These are phyloP conservation scores for Trichoderma erinaceum DNA, from an alignment of 495 filamentous ascomycete genomes.

Conservation along the genomic window DNA sequence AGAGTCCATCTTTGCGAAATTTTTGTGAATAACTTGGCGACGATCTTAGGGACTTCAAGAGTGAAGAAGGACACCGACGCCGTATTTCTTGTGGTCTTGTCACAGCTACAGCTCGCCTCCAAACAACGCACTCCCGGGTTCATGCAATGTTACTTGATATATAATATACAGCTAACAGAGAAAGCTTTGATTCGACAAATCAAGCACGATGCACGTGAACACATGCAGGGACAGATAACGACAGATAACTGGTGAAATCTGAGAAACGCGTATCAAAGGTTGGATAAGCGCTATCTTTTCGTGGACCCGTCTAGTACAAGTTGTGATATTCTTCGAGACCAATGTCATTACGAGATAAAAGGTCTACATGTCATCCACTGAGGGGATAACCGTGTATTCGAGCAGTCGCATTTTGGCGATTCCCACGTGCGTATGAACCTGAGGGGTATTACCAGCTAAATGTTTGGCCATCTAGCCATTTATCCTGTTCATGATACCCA, in stretches of 20 bases:
- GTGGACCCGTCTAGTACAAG: neutral
- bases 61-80: neutral
- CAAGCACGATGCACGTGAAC: neutral
- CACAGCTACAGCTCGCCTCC: neutral
- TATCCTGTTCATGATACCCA: neutral
- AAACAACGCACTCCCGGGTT: neutral
- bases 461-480: neutral
- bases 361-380: neutral
- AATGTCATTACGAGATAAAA: neutral
- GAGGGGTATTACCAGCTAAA: neutral
- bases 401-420: neutral
- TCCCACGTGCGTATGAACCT: neutral
- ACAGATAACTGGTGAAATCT: neutral
- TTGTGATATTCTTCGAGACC: neutral
- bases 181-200: neutral
- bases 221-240: neutral
- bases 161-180: neutral
- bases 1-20: neutral
- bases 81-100: neutral
- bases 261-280: neutral
- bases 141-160: neutral
- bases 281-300: neutral
- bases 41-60: neutral
- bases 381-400: neutral
- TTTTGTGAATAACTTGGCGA: neutral